These are phyloP conservation scores for Cryptococcus sp. DNA, from an alignment of 1,284 basidiomycete species.

Conservation along the genomic window DNA sequence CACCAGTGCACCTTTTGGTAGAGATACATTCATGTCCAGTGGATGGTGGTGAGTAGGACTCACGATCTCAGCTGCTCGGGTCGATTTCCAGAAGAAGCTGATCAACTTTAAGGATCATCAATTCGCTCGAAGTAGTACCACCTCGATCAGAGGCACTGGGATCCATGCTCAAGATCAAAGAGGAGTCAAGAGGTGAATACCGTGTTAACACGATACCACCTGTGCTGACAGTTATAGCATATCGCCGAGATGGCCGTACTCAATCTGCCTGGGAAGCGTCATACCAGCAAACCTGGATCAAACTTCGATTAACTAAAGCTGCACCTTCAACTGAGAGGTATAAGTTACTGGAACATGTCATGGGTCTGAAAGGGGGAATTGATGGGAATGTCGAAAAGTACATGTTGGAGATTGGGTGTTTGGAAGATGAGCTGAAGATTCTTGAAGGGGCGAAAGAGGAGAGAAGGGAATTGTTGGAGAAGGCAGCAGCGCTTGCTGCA, in stretches of 20 bases:
- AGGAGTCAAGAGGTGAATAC: conserved; percentile 5
- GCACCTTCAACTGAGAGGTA: neutral
- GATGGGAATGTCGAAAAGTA: conserved; percentile 10
- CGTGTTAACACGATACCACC: too few relatives aligned
- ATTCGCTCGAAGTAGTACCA: neutral
- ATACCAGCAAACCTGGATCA: conserved; percentile 8
- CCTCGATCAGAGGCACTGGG: conserved; percentile 10
- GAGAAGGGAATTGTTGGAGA: neutral
- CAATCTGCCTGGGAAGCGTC: conserved; percentile 5
- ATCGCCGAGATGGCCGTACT: conserved; percentile 5
- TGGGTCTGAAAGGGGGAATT: conserved; percentile 6
- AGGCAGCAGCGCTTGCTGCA: neutral
- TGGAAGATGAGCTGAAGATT: conserved; percentile 5
- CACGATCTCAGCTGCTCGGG: too few relatives aligned
- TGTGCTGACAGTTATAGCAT: conserved; percentile 1
- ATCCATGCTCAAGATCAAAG: conserved; percentile 10
- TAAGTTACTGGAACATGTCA: conserved; percentile 1
- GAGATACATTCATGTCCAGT: conserved; percentile 4
- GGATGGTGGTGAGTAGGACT: conserved; percentile 15
- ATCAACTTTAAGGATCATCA: conserved; percentile 1
- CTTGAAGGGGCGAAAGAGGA: neutral
- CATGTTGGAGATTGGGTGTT: conserved; percentile 8
- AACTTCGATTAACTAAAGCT: conserved; percentile 5
- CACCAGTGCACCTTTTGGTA: neutral
- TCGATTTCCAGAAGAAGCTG: neutral